These are phyloP conservation scores for Hamamelis virginiana DNA, from an alignment of 164 flowering plant genomes.

Conservation along the genomic window DNA sequence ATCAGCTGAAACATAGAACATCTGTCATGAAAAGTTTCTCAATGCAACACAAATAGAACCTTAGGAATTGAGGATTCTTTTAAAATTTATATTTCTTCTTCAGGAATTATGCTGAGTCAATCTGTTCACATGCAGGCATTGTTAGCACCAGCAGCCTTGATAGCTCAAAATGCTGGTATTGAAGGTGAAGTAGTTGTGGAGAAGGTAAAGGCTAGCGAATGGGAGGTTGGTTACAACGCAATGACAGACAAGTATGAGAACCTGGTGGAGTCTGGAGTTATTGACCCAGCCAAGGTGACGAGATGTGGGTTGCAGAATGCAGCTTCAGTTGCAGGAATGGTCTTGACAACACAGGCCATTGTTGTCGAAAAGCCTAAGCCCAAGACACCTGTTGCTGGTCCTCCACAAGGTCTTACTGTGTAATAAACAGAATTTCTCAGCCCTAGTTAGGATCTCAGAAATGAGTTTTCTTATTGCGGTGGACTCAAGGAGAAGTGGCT, in stretches of 20 bases:
- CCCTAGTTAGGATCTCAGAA: no score
- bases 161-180: slow-evolving; percentile 96
- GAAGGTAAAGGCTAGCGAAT: slow-evolving; percentile 75
- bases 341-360: slow-evolving; percentile 96
- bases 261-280: slow-evolving; percentile 80
- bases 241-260: slow-evolving; percentile 88
- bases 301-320: slow-evolving; percentile 96
- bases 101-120: neutral
- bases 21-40: no score
- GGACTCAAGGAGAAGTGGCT: no score
- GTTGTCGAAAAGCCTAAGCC: slow-evolving; percentile 91
- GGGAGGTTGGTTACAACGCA: slow-evolving; percentile 98
- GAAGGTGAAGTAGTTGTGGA: slow-evolving; percentile 99
- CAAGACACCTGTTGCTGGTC: slow-evolving; percentile 50
- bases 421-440: slow-evolving; percentile 10
- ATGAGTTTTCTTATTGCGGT: no score
- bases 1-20: no score
- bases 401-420: slow-evolving; percentile 66
- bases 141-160: slow-evolving; percentile 82
- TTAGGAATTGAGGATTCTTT: no score
- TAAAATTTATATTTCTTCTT: no score
- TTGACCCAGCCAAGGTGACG: slow-evolving; percentile 97
- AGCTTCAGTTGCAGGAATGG: slow-evolving; percentile 99
- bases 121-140: slow-evolving; percentile 59
- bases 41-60: no score